Base-by-base conservation (phyloP, 352 stramenopile genomes). In the Blastocystis sp. region DNA sequence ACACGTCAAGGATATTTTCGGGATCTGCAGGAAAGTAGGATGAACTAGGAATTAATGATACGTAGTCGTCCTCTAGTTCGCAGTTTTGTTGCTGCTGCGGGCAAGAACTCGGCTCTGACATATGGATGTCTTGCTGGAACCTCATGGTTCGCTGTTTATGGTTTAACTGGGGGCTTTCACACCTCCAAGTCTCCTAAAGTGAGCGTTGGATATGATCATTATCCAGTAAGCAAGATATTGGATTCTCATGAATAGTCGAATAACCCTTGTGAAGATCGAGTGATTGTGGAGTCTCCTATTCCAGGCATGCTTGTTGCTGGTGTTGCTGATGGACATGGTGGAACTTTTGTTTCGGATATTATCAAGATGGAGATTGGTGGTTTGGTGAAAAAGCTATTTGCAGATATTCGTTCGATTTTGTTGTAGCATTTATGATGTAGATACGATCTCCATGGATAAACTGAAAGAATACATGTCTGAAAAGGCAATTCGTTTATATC, bases 331-430 rank as follows among this genome's bases (percentile, higher is more conserved):
- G 67, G 67, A 19, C 67, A 80, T 37, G 67, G 67, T 46, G 67
- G 67, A 46, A 80, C 67, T 0, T 80, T 80, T 37, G 67, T 80
- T n/a, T 80, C 67, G 1, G 67, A 80, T 59, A 58, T 80, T 24
- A 37, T 80, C 39, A 80, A 80, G n/a, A 80, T 80, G 67, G 67
- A 80, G 0, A 58, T 80, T 3, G 67, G 67, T n/a, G n/a, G 19
- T 12, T 24, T 80, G 27, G 67, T 80, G 39, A 80, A 80, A 24
- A 57, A 58, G 43, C 14, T 80, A 14, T 80, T 80, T 19, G 5
- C 16, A 29, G 43, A 80, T 39, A 80, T 80, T 52, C 39, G 67
- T 80, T 39, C 1, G 0, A 19, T 24, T 42, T 29, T 2, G 11
- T 59, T 29, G 9, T 21, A 29, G 11, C 65, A 37, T 35, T 54